Base-by-base conservation (phyloP, 352 stramenopile species). In the Globisporangium acanthophoron region DNA sequence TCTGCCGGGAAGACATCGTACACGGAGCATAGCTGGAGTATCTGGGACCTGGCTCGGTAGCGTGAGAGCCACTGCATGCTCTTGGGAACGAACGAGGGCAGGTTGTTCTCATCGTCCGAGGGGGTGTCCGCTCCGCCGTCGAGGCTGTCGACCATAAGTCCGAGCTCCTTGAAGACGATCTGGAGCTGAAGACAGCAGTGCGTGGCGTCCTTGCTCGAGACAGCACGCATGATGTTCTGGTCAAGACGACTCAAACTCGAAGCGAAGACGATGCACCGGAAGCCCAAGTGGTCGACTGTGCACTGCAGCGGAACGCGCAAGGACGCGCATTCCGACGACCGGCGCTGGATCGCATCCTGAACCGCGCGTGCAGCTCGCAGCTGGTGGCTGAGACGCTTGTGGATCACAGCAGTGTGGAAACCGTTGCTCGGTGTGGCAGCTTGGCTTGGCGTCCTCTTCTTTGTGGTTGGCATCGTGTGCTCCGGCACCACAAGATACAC, bases 261-360 rank as follows among this genome's bases (percentile, higher is more conserved):
- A 40, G 73, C 75, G 7, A 91, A 54, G 1, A 87, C 71, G 18
- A 83, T 67, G 13, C 61, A 70, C 7, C 75, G 73, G 48, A 77
- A 85, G 1, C 79, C 81, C 24, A 87, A 54, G 46, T 88, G 74
- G 62, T 91, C 77, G 18, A 89, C 59, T 11, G 52, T 58, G 45
- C 81, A 88, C 52, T 91, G 78, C 0, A 91, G 64, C 0, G 78
- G 81, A 15, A 88, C 62, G 27, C 63, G 56, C 15, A 71, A 27
- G 20, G 45, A 40, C 8, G 40, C 4, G 41, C 20, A 37, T 52
- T 49, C 39, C 29, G 27, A 20, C 37, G 37, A 43, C 37, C 3
- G 6, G 5, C 57, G 48, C 4, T 66, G 41, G 18, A 83, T 65
- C 11, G 62, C 66, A 5, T 65, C 35, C 11, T 74, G 66, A 8